phyloP scores from a whole-genome alignment of 129 eudicot genomes.

The Flaveria brownii region DNA sequence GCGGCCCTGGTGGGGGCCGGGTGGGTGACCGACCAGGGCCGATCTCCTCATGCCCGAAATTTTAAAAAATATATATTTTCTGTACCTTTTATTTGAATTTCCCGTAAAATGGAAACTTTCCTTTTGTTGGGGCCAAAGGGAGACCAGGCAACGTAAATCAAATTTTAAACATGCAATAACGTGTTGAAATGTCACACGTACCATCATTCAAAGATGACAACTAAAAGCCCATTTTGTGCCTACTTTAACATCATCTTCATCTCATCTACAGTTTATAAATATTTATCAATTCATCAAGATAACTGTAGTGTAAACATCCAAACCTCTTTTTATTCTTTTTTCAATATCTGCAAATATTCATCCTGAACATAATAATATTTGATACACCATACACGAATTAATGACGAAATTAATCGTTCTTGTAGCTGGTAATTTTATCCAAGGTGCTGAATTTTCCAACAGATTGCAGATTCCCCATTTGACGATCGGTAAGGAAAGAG shows the following conservation, averaged over 20 bases:
- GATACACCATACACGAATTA: not conserved
- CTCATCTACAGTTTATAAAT: not conserved
- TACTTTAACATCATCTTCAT: not conserved
- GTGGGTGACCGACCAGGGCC: too few species aligned
- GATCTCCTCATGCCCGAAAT: too few species aligned
- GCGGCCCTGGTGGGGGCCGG: too few species aligned
- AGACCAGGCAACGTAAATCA: not conserved
- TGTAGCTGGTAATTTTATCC: not conserved
- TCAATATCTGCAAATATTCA: not conserved
- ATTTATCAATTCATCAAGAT: not conserved
- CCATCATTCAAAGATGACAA: constrained; percentile 10
- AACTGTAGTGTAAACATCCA: not conserved
- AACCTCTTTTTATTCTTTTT: not conserved
- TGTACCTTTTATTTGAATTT: not conserved
- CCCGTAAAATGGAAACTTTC: not conserved
- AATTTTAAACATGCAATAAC: not conserved
- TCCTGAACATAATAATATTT: not conserved
- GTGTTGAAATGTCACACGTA: constrained; percentile 6
- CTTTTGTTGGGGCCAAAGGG: not conserved
- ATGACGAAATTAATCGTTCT: constrained; percentile 17
- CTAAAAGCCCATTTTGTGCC: not conserved
- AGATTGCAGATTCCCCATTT: not conserved
- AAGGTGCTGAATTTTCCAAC: not conserved
- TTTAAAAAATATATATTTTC: too few species aligned
- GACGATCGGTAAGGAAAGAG: not conserved